Evolutionary conservation across 2,329 filamentous ascomycete species (phyloP), one percentile per base, ranked within the genome.

Genomic region (Aspergillus candidus): DNA sequence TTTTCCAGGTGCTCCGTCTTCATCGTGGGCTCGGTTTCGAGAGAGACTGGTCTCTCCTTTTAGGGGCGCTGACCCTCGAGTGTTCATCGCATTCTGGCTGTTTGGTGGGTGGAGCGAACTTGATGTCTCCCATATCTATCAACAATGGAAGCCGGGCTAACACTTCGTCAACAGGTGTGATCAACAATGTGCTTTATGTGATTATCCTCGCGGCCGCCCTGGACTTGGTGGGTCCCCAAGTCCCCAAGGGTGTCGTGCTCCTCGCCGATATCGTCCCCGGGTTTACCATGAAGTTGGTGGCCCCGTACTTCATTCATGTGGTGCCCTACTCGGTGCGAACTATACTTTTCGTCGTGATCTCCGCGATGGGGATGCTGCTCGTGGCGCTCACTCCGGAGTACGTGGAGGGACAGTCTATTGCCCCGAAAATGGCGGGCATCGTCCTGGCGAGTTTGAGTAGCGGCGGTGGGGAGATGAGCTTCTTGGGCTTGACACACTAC

Each of bases 121-220:
- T 18, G 18, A 7, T 22, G 18, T 22, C 4, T 22, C 18, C 18
- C 18, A 7, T 22, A 22, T 22, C 6, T 7, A 27, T 8, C 22
- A 10, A 27, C 22, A 7, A 27, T 27, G 22, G 6, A 6, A 10
- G 22, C 22, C 22, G 7, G 6, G 22, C 22, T 27, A 27, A 27
- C 22, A 10, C 22, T 8, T 27, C 22, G 22, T 27, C 27, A 18
- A 17, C 59, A 91, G 88, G 88, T 41, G 72, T 93, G 13, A 93
- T 97, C 64, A 97, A 98, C 70, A 97, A 97, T 71, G 88, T 97
- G 55, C 85, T 96, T 70, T 97, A 96, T 69, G 91, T 97, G 44
- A 87, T 97, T 65, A 93, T 97, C 62, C 84, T 98, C 59, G 94
- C 89, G 27, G 87, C 93, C 31, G 93, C 93, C 3, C 86, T 96